phyloP scores from a whole-genome alignment of 2,329 filamentous ascomycete genomes.

The Hypoxylon rubiginosum region DNA sequence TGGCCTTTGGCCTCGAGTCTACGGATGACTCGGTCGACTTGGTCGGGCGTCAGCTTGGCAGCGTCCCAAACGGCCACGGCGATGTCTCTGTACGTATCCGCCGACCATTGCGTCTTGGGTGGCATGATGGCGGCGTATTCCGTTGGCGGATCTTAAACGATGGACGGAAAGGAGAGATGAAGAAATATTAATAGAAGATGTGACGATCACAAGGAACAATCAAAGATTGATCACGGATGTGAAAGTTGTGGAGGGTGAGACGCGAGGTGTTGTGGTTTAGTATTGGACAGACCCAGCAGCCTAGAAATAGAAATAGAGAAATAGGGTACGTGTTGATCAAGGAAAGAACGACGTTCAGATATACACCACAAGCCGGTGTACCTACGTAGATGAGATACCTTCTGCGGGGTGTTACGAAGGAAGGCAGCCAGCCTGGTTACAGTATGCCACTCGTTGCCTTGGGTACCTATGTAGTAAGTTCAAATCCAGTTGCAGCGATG shows the following conservation, averaged over 20 bases:
- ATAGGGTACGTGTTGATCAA: not conserved
- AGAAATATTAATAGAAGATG: not conserved
- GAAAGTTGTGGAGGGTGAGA: not conserved
- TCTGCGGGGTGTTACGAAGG: not conserved
- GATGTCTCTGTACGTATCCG: not conserved
- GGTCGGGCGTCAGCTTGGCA: not conserved
- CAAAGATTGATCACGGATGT: not conserved
- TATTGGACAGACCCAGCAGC: not conserved
- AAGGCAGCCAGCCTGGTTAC: not conserved
- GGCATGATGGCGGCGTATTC: not conserved
- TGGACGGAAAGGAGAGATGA: not conserved
- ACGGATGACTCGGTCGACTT: not conserved
- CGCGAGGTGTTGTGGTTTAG: not conserved
- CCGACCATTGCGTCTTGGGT: not conserved
- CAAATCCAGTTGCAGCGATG: not conserved
- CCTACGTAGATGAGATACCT: not conserved
- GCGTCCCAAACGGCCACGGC: not conserved
- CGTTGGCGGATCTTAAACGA: not conserved
- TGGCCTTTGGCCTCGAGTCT: not conserved
- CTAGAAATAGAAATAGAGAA: not conserved
- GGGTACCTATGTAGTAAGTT: too few species aligned
- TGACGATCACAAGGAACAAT: not conserved
- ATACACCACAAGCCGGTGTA: not conserved
- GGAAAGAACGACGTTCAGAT: not conserved
- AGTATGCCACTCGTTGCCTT: not conserved